Conservation (phyloP, 805 yeast genomes). For the Kodamaea sagamina region DNA sequence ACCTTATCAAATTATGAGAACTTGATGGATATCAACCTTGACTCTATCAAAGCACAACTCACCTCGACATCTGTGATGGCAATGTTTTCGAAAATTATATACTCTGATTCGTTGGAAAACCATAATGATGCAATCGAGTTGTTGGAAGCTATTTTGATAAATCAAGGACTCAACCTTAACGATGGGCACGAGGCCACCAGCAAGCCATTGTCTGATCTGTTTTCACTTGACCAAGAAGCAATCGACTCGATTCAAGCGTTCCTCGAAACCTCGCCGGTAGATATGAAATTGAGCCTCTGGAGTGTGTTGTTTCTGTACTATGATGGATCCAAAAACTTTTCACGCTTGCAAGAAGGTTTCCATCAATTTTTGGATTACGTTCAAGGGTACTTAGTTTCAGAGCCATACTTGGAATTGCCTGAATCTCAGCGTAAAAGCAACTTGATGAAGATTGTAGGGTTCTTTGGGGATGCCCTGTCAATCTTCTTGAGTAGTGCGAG, state of each 20-base stretch:
- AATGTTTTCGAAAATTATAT: conserved; percentile 57
- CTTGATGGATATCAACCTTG: conserved; percentile 56
- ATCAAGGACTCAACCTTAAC: neutral
- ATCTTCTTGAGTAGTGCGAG: conserved; percentile 33
- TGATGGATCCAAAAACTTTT: conserved; percentile 23
- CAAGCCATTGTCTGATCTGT: neutral
- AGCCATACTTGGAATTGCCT: conserved; percentile 19
- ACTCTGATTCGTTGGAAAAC: conserved; percentile 30
- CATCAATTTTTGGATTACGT: conserved; percentile 52
- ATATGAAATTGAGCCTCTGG: conserved; percentile 75
- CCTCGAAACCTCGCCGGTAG: conserved; percentile 61
- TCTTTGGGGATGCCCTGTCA: conserved; percentile 52
- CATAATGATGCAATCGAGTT: conserved; percentile 37
- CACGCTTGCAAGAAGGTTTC: conserved; percentile 50
- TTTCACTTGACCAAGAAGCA: conserved; percentile 18
- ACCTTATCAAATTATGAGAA: conserved; percentile 58
- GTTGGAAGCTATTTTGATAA: conserved; percentile 50
- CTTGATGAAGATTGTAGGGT: conserved; percentile 53
- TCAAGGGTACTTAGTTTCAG: conserved; percentile 32
- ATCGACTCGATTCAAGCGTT: conserved; percentile 58
- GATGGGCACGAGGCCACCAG: no score
- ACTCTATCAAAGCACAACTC: conserved; percentile 57
- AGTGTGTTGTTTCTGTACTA: conserved; percentile 64
- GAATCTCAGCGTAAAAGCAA: conserved; percentile 38
- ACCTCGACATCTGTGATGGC: conserved; percentile 72